These are phyloP conservation scores for Hylodesmum podocarpum DNA, from an alignment of 306 rosid genomes.

Conservation along the genomic window DNA sequence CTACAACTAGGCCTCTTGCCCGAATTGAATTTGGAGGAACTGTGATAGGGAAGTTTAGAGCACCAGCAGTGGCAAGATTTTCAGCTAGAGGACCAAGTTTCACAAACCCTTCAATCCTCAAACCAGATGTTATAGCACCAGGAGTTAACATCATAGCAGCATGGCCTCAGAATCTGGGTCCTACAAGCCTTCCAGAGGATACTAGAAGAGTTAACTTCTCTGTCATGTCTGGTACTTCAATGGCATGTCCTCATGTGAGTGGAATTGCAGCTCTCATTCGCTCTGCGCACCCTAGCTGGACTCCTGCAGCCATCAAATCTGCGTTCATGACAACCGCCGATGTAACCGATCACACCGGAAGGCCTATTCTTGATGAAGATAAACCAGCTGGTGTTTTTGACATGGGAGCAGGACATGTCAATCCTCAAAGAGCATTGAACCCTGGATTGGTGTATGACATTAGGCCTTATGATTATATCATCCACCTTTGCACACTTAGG, in stretches of 20 bases:
- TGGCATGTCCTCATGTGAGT: constrained; percentile 94
- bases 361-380: constrained; percentile 70
- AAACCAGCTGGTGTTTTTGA: constrained; percentile 66
- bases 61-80: constrained; percentile 84
- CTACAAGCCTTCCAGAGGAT: constrained; percentile 82
- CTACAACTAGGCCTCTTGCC: constrained; percentile 59
- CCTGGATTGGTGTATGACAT: constrained; percentile 84
- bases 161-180: constrained; percentile 98
- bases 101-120: constrained; percentile 82
- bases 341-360: constrained; percentile 61
- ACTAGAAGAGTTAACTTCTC: constrained; percentile 78
- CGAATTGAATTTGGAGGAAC: constrained; percentile 78
- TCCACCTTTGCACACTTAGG: constrained; percentile 79
- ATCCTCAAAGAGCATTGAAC: constrained; percentile 63
- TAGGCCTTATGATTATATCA: constrained; percentile 62
- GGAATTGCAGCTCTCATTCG: constrained; percentile 81
- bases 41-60: constrained; percentile 64
- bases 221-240: constrained; percentile 93
- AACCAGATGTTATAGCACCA: constrained; percentile 93
- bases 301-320: constrained; percentile 78
- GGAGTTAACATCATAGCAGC: constrained; percentile 97
- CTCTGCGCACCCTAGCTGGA: constrained; percentile 76
- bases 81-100: constrained; percentile 90
- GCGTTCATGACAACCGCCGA: constrained; percentile 85
- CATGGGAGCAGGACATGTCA: constrained; percentile 80